phyloP scores from a whole-genome alignment of 495 filamentous ascomycete species.

The Annulohypoxylon maeteangense region DNA sequence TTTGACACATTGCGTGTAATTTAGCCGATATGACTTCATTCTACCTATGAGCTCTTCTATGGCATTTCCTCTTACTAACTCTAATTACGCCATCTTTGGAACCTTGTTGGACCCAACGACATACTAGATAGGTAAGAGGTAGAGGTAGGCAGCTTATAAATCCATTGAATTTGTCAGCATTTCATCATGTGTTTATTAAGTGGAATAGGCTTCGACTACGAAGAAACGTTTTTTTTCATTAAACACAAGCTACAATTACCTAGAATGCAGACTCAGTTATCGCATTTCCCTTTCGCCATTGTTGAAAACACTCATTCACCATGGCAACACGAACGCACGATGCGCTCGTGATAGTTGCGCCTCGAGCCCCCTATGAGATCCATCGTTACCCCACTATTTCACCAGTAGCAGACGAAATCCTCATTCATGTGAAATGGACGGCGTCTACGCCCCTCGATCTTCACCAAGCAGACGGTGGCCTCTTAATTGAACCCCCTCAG shows the following conservation, averaged over 20 bases:
- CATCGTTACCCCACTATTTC: constrained; percentile 50
- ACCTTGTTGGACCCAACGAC: background rate
- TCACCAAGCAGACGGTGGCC: constrained; percentile 63
- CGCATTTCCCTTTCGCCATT: background rate
- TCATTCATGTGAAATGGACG: constrained; percentile 59
- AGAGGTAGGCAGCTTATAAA: background rate
- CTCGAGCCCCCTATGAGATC: constrained; percentile 52
- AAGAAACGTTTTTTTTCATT: background rate
- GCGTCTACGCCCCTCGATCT: constrained; percentile 65
- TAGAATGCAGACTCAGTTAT: background rate
- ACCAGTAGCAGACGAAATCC: constrained; percentile 52
- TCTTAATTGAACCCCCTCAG: constrained; percentile 56
- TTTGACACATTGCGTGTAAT: background rate
- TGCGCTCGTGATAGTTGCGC: constrained; percentile 52
- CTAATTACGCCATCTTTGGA: background rate
- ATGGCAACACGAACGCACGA: constrained; percentile 49
- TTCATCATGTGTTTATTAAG: background rate
- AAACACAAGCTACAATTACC: background rate
- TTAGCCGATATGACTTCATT: background rate
- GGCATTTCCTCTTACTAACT: background rate
- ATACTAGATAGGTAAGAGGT: too few relatives aligned
- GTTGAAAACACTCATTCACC: background rate
- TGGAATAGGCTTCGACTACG: background rate
- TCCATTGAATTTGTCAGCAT: constrained; percentile 5
- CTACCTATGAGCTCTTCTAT: background rate